Evolutionary conservation across 176 grass and related monocot species (phyloP), one percentile per base, ranked within the genome.

Genomic region (Poa annua): DNA sequence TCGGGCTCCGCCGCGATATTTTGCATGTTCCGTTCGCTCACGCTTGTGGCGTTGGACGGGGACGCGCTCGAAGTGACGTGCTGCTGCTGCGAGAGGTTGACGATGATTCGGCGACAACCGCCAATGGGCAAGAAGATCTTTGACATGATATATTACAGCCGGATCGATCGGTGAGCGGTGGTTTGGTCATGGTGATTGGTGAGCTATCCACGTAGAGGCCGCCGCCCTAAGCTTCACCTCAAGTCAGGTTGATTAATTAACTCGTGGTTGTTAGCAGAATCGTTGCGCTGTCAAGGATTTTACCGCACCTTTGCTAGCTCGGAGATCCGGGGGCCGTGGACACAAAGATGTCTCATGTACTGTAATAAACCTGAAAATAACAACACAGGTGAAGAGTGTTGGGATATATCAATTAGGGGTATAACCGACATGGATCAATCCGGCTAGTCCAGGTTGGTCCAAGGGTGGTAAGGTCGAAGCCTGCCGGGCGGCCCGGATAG

Each of bases 1-100:
- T 45, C 25, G 2, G 50, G 66, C 34, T 56, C 12, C 10, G 35
- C 11, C 11, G 76, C 26, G 87, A 83, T 79, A 83, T 79, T 88
- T 69, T 69, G 61, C 61, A 9, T 11, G 15, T 19, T 38, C 10
- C 8, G 11, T 1, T 7, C 52, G 39, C 9, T 49, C 44, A 45
- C 1, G 8, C 41, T 10, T 44, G 41, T 10, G 41, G 7, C 69
- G 3, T 21, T 16, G 15, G 77, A 56, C 32, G 26, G 36, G 38
- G 76, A 51, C 52, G 36, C 36, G 36, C 32, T 26, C 41, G 7
- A 9, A 47, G 64, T 87, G 57, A 80, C 19, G 44, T 44, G 29
- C 29, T 29, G 29, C 29, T 29, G 35, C 3, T 36, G 35, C 35
- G 35, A 36, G 5, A 36, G 35, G 35, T 6, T 6, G 38, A n/a